A percentile compares a stretch with the other conserved stretches of the same genome.
Conservation (phyloP, 1,284 basidiomycete genomes). For the Mycosarcoma maydis region DNA sequence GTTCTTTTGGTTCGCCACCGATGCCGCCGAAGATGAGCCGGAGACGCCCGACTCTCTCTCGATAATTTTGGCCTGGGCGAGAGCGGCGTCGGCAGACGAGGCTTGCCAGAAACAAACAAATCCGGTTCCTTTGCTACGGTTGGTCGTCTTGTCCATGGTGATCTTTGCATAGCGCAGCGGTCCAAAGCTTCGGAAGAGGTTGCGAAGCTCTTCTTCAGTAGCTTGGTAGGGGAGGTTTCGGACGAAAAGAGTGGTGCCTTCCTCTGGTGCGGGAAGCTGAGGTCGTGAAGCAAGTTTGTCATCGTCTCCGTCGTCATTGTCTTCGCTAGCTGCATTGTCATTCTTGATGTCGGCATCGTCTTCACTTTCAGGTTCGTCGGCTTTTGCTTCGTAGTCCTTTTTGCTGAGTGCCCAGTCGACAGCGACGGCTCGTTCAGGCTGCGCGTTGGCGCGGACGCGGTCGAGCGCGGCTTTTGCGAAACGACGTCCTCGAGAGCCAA, state of each 20-base stretch:
- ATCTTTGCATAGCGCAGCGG: constrained; percentile 92
- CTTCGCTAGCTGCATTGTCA: constrained; percentile 62
- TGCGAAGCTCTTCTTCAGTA: constrained; percentile 62
- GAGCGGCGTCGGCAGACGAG: constrained; percentile 84
- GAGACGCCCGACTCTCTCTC: constrained; percentile 50
- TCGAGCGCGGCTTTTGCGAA: constrained; percentile 70
- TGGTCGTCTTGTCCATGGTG: constrained; percentile 83
- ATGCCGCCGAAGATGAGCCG: constrained; percentile 10
- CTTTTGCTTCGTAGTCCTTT: constrained; percentile 82
- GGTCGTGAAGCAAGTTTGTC: constrained; percentile 58
- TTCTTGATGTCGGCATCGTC: constrained; percentile 55
- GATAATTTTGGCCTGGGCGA: constrained; percentile 75
- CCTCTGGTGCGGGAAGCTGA: constrained; percentile 56
- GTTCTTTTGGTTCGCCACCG: constrained; percentile 44
- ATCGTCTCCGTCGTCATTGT: constrained; percentile 66
- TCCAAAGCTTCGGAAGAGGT: constrained; percentile 75
- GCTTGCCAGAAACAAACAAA: constrained; percentile 98
- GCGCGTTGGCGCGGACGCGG: constrained; percentile 42
- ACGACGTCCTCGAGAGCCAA: constrained; percentile 77
- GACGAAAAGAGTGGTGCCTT: constrained; percentile 89
- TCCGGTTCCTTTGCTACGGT: constrained; percentile 89
- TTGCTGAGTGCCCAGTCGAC: constrained; percentile 98
- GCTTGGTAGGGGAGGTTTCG: constrained; percentile 93
- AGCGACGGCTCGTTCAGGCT: constrained; percentile 77
- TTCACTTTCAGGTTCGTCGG: constrained; percentile 71